Evolutionary conservation across 2,329 filamentous ascomycete species (phyloP), one percentile per base, ranked within the genome.

Genomic region (Chalaropsis ovoidea): DNA sequence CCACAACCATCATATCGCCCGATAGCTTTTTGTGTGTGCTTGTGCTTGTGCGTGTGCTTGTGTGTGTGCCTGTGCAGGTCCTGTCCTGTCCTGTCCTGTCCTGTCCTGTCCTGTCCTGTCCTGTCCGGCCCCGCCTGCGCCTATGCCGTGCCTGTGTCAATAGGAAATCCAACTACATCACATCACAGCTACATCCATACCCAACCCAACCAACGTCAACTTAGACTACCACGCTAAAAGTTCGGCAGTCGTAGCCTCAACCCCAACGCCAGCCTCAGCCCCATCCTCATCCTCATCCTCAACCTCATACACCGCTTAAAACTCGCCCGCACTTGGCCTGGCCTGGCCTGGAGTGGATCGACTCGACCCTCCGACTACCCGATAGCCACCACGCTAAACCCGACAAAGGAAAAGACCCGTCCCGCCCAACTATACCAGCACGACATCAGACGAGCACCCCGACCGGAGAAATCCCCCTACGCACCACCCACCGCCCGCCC

Each of bases 191-290:
- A 3, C 15, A 19, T 19, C 43, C n/a, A 47, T 47, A 13, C 43
- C n/a, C 24, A 52, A 58, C 17, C 54, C 39, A 58, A 3, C 41
- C 39, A 62, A 31, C 35, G 42, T 62, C 61, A 13, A 62, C 42
- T 62, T 62, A 62, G 17, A 62, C 61, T 62, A 62, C 24, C 22
- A 31, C 61, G 24, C 61, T 62, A 49, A 35, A 58, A 47, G 43
- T 8, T 47, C 43, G 43, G n/a, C 43, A 47, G 43, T 47, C 35
- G 35, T 39, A 10, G 5, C 4, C 8, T 39, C 5, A 39, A 6
- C 35, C 35, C 8, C 31, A 35, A 7, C 31, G 3, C 8, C 35
- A 39, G 5, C 35, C 35, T 39, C 35, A 39, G 3, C 31, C 31
- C 6, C 31, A 6, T 7, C 35, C 8, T 39, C 35, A 39, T 1